phyloP scores from a whole-genome alignment of 208 protist genomes.

The Acanthamoeba lenticulata region DNA sequence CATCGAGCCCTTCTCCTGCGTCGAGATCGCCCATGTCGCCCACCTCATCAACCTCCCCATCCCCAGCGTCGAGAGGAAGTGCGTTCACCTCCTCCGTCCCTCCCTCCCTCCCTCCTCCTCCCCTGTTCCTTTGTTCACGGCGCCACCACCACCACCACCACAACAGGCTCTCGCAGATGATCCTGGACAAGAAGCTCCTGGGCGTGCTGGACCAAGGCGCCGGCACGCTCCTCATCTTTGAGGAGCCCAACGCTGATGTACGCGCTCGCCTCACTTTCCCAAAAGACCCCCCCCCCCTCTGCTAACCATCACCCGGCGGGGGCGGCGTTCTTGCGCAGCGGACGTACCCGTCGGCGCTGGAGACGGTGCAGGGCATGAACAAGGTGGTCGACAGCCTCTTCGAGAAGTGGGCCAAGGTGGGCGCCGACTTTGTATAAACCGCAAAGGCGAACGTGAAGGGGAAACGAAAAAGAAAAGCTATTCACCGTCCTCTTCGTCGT shows the following conservation, averaged over 20 bases:
- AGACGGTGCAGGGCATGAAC: conserved; percentile 87
- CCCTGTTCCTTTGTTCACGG: conserved; percentile 71
- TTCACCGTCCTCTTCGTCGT: no score
- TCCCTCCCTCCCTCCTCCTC: neutral
- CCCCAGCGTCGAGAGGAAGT: conserved; percentile 83
- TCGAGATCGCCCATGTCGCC: conserved; percentile 95
- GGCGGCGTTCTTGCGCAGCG: neutral
- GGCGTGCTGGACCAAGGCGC: conserved; percentile 93
- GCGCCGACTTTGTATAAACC: conserved; percentile 28
- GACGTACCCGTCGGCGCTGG: conserved; percentile 82
- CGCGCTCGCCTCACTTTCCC: neutral
- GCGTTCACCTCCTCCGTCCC: neutral
- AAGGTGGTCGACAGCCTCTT: conserved; percentile 89
- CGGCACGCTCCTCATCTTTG: conserved; percentile 84
- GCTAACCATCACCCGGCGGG: neutral
- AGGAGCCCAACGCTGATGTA: conserved; percentile 73
- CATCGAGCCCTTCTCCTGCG: conserved; percentile 96
- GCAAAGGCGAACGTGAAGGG: no score
- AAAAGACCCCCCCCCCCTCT: neutral
- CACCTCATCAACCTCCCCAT: conserved; percentile 90
- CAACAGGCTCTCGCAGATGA: conserved; percentile 97
- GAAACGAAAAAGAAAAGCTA: no score
- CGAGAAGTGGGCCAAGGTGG: conserved; percentile 77
- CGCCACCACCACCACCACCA: conserved; percentile 78
- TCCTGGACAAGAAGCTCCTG: conserved; percentile 97